phyloP scores from a whole-genome alignment of 352 stramenopile genomes.

The Phytopythium aichiense region DNA sequence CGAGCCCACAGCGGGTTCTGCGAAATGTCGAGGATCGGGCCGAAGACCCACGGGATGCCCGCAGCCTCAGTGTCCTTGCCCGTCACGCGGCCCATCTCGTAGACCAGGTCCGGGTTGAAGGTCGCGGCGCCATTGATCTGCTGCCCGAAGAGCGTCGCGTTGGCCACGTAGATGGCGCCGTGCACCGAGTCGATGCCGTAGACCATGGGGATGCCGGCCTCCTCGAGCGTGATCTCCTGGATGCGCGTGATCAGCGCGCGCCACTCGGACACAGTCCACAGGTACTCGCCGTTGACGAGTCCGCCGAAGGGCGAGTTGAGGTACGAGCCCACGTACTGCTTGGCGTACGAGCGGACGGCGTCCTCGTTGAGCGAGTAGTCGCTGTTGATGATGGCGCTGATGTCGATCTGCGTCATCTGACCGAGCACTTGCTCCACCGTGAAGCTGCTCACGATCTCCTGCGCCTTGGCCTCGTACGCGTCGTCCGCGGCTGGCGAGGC shows the following conservation, averaged over 20 bases:
- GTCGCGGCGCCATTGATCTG: conserved; percentile 86
- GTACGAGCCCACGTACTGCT: conserved; percentile 83
- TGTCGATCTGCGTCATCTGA: conserved; percentile 90
- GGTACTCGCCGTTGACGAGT: conserved; percentile 21
- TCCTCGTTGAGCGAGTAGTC: conserved; percentile 59
- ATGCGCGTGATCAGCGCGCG: conserved; percentile 68
- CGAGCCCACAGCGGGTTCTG: conserved; percentile 85
- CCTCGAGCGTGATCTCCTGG: conserved; percentile 69
- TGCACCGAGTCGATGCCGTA: conserved; percentile 92
- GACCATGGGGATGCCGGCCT: conserved; percentile 59
- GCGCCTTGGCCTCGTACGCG: conserved; percentile 30
- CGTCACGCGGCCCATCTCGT: conserved; percentile 63
- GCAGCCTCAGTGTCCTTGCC: conserved; percentile 81
- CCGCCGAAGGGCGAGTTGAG: conserved; percentile 61
- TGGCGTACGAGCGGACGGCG: conserved; percentile 55
- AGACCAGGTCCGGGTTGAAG: conserved; percentile 83
- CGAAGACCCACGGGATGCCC: conserved; percentile 89
- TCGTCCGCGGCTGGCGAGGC: conserved; percentile 14
- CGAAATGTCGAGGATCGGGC: conserved; percentile 77
- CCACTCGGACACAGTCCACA: conserved; percentile 65
- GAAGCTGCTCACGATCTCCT: conserved; percentile 52
- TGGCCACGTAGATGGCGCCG: conserved; percentile 83
- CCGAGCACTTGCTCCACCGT: conserved; percentile 58
- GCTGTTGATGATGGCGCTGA: conserved; percentile 61
- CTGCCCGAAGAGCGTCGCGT: conserved; percentile 82